These are phyloP conservation scores for barley (Hordeum vulgare) DNA, from an alignment of 176 grass and related monocot genomes.

Conservation along the genomic window MorexV3_pseudomolecules_assembly NC_058523.1:540602991-540603490, in stretches of 20 bases:
- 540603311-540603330: slow-evolving; percentile 96
- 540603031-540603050: background rate
- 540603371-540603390: background rate
- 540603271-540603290: background rate
- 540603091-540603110: background rate
- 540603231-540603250: background rate
- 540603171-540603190: background rate
- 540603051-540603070: background rate
- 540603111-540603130: background rate
- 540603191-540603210: background rate
- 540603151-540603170: background rate
- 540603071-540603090: background rate
- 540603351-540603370: slow-evolving; percentile 73
- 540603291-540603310: slow-evolving; percentile 46
- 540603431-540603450: slow-evolving; percentile 52
- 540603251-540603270: slow-evolving; percentile 2
- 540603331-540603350: slow-evolving; percentile 88
- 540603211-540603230: background rate
- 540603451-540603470: slow-evolving; percentile 99
- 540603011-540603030: background rate
- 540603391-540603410: background rate
- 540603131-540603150: background rate
- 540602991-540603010: background rate
- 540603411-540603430: slow-evolving; percentile 13
- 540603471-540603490: slow-evolving; percentile 91